phyloP scores from a whole-genome alignment of 2,329 filamentous ascomycete genomes.

The Parafenestella ontariensis region DNA sequence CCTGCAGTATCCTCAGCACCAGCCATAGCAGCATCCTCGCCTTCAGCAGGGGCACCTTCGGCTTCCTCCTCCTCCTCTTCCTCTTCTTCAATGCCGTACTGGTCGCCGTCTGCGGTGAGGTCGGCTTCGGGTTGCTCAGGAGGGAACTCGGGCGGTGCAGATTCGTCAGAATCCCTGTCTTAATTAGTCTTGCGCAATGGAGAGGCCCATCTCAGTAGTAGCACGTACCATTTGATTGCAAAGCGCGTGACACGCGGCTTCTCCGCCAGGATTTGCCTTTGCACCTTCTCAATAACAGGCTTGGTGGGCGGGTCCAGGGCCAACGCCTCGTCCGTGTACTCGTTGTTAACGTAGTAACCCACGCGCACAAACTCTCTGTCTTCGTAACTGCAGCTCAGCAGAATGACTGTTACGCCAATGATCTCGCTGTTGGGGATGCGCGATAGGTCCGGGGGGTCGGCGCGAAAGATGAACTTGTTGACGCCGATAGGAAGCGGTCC shows the following conservation, averaged over 20 bases:
- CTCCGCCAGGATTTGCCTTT: constrained; percentile 90
- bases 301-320: constrained; percentile 88
- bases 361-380: constrained; percentile 96
- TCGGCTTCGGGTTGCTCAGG: constrained; percentile 98
- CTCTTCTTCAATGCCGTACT: constrained; percentile 83
- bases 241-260: constrained; percentile 98
- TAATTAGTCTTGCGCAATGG: constrained; percentile 22
- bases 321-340: constrained; percentile 92
- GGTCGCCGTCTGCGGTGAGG: constrained; percentile 78
- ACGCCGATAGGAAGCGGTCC: constrained; percentile 97
- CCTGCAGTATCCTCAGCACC: constrained; percentile 66
- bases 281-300: constrained; percentile 89
- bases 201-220: neutral
- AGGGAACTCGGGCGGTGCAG: constrained; percentile 92
- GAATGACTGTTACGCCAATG: constrained; percentile 94
- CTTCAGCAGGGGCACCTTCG: constrained; percentile 57
- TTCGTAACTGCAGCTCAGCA: constrained; percentile 96
- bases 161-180: constrained; percentile 94
- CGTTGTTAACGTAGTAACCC: constrained; percentile 99
- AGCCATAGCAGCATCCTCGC: constrained; percentile 78
- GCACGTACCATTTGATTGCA: constrained; percentile 91
- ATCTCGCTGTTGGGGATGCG: constrained; percentile 95
- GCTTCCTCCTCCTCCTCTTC: constrained; percentile 74
- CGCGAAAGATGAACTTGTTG: constrained; percentile 99
- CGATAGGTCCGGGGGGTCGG: constrained; percentile 86